Conservation (phyloP, 2,329 filamentous ascomycete species). For the Pestalotiopsis sp. region DNA sequence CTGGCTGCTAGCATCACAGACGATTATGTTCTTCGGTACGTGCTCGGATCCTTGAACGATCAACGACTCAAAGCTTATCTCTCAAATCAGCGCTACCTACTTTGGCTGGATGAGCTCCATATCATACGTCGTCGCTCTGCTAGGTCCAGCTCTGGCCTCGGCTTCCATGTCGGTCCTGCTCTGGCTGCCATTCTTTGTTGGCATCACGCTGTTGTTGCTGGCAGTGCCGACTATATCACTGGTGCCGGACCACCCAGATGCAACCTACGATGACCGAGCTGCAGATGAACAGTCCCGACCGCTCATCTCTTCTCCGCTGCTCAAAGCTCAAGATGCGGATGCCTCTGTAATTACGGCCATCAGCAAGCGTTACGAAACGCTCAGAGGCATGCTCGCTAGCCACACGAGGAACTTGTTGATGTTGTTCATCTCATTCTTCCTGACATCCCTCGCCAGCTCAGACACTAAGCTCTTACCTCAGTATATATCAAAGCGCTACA, state of each 20-base stretch:
- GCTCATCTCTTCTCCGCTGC: slow-evolving; percentile 37
- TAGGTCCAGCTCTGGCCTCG: slow-evolving; percentile 47
- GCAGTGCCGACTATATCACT: slow-evolving; percentile 32
- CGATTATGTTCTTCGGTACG: slow-evolving; percentile 38
- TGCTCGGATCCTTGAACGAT: background rate
- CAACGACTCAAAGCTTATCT: background rate
- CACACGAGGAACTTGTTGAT: slow-evolving; percentile 43
- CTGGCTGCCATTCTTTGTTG: slow-evolving; percentile 44
- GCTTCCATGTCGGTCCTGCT: slow-evolving; percentile 43
- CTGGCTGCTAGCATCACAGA: slow-evolving; percentile 44
- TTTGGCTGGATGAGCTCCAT: slow-evolving; percentile 52
- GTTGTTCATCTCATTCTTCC: slow-evolving; percentile 43
- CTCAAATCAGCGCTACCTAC: slow-evolving; percentile 40
- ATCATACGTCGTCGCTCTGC: slow-evolving; percentile 45
- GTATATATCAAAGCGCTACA: slow-evolving; percentile 50
- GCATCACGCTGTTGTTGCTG: slow-evolving; percentile 35
- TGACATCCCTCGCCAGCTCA: slow-evolving; percentile 49
- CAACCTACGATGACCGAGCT: background rate
- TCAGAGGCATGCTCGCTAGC: slow-evolving; percentile 34
- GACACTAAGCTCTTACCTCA: slow-evolving; percentile 51
- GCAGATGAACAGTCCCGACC: slow-evolving; percentile 36
- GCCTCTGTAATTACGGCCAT: slow-evolving; percentile 22
- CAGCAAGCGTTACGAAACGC: slow-evolving; percentile 25
- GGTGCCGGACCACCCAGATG: slow-evolving; percentile 23
- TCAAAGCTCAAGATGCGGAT: slow-evolving; percentile 34